Conservation (phyloP, 1,139 yeast species). For the Debaryomycetaceae sp. region DNA sequence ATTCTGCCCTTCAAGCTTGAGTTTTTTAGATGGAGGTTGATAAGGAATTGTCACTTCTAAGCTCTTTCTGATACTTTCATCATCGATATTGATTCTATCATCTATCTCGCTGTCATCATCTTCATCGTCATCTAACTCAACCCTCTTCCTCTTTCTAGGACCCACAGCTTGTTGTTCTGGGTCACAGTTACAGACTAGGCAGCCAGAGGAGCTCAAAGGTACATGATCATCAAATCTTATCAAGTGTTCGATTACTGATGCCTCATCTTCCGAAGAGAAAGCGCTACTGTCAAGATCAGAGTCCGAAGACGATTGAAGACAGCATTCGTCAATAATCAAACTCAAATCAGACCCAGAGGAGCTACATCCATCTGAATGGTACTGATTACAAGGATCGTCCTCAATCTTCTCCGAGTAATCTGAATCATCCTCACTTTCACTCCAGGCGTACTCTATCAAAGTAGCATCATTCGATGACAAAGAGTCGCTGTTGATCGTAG, state of each 20-base stretch:
- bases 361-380: neutral
- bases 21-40: neutral
- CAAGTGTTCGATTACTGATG: neutral
- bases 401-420: neutral
- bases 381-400: neutral
- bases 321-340: neutral
- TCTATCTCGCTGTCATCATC: neutral
- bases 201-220: neutral
- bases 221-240: neutral
- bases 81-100: neutral
- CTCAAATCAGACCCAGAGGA: neutral
- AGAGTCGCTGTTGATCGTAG: no score
- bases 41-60: neutral
- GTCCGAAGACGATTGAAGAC: neutral
- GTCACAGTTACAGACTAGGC: neutral
- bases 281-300: neutral
- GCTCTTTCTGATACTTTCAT: neutral
- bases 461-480: no score
- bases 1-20: neutral
- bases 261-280: neutral
- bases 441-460: no score
- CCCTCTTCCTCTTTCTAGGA: neutral
- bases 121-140: neutral
- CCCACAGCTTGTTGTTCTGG: neutral
- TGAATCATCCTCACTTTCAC: no score